Evolutionary conservation across 2,329 filamentous ascomycete genomes (phyloP).

Genomic region (Nemania sp.): DNA sequence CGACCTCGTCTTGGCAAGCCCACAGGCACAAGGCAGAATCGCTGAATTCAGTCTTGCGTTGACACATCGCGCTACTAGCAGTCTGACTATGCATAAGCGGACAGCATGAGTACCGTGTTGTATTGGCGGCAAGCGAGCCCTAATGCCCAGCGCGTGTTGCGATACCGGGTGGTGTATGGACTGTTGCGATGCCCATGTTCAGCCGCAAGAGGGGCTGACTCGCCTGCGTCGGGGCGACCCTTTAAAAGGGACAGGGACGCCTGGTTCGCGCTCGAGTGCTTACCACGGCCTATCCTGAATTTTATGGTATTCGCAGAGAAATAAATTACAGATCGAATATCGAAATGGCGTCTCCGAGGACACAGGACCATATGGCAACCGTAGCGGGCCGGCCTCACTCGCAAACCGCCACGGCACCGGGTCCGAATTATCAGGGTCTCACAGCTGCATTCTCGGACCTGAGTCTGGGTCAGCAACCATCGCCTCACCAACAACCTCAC

Average conservation of each 20-base stretch:
- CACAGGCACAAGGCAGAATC: constrained; percentile 7
- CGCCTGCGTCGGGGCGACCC: constrained; percentile 1
- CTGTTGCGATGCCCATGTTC: constrained; percentile 1
- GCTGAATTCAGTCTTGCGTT: neutral
- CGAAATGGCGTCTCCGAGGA: constrained; percentile 18
- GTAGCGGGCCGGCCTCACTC: constrained; percentile 9
- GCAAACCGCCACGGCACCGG: constrained; percentile 2
- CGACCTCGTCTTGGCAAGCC: constrained; percentile 15
- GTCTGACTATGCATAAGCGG: neutral
- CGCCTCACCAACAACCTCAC: constrained; percentile 3
- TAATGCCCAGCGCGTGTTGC: too few relatives aligned
- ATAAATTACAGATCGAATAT: neutral
- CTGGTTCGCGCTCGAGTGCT: neutral
- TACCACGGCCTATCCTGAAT: neutral
- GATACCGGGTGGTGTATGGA: too few relatives aligned
- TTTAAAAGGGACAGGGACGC: constrained; percentile 11
- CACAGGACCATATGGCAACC: constrained; percentile 8
- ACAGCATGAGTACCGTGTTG: neutral
- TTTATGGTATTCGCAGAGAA: neutral
- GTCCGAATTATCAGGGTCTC: constrained; percentile 8
- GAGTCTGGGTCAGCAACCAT: constrained; percentile 14
- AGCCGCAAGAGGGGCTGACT: constrained; percentile 19
- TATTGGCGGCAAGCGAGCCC: neutral
- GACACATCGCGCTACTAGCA: too few relatives aligned
- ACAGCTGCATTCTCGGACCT: constrained; percentile 21